Evolutionary conservation across 2,329 filamentous ascomycete species (phyloP), one percentile per base, ranked within the genome.

Genomic region (Phialophora verrucosa): DNA sequence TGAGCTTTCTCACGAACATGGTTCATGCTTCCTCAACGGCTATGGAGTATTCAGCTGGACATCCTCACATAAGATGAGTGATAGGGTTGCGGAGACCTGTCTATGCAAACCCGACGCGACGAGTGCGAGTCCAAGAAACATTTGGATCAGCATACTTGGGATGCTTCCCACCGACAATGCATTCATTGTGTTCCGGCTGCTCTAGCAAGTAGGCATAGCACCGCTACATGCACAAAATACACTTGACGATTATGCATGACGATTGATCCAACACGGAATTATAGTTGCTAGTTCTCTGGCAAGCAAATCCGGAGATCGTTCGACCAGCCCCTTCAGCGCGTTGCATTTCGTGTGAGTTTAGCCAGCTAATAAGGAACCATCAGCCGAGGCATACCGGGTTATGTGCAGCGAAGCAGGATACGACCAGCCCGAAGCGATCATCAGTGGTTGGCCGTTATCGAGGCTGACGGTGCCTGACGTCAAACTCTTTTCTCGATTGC

Each of bases 391-490:
- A 44, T 8, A 44, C 38, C 38, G 6, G 14, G n/a, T 42, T 42
- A 42, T 17, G 38, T 42, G 38, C 14, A 17, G 38, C 31, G 31
- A 31, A 31, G 8, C 31, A 31, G 31, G 17, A n/a, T 10, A 44
- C 6, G 14, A n/a, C 17, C 17, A n/a, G 10, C 49, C 23, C n/a
- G 25, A 61, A 17, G 11, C 2, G 49, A 27, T 20, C 50, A 17
- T 8, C 27, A 32, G 32, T n/a, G 59, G 50, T 56, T 56, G 59
- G 50, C 44, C 47, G 51, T 35, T 51, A 10, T 49, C 31, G 32
- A 50, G 25, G 10, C 25, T 49, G 50, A 32, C 25, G 35, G 11
- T 56, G 59, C 59, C 59, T 62, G 59, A 62, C 59, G 59, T 62
- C 59, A 62, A 55, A 55, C 47, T 32, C 11, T 7, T n/a, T 47